Evolutionary conservation across 768 basidiomycete species (phyloP).

Genomic region (Russula sp.): DNA sequence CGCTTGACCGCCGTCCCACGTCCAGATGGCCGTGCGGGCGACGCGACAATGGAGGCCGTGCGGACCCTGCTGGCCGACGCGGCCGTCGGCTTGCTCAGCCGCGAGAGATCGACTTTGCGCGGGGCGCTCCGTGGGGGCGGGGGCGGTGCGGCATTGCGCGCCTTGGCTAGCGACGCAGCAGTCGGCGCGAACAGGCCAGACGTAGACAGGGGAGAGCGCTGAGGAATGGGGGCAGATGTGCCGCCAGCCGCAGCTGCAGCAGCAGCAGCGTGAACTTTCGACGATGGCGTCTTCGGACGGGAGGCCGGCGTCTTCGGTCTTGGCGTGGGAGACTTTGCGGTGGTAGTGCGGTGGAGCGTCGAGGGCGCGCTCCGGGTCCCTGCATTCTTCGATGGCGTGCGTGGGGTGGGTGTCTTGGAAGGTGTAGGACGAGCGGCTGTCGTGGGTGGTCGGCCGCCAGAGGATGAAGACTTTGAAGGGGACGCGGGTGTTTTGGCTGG

Average conservation of each 20-base stretch:
- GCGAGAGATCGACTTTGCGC: constrained; percentile 46
- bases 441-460: constrained; percentile 17
- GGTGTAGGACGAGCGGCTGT: constrained; percentile 17
- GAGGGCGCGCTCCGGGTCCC: constrained; percentile 23
- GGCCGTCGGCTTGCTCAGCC: constrained; percentile 79
- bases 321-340: constrained; percentile 31
- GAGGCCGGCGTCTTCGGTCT: constrained; percentile 28
- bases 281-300: constrained; percentile 30
- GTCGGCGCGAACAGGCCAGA: constrained; percentile 75
- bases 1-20: constrained; percentile 28
- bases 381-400: constrained; percentile 23
- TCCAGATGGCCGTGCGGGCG: constrained; percentile 26
- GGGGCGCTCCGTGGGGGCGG: constrained; percentile 49
- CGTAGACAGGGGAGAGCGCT: constrained; percentile 32
- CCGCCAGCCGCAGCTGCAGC: neutral
- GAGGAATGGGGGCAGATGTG: neutral
- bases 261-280: constrained; percentile 7
- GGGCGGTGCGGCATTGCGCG: constrained; percentile 49
- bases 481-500: constrained; percentile 19
- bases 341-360: constrained; percentile 26
- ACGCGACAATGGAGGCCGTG: constrained; percentile 24
- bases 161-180: constrained; percentile 70
- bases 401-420: constrained; percentile 22
- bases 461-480: constrained; percentile 29
- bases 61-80: constrained; percentile 64